A percentile compares a stretch with the other conserved stretches of the same genome.
phyloP scores from a whole-genome alignment of 768 basidiomycete species.

The Fistulinella prunicolor region DNA sequence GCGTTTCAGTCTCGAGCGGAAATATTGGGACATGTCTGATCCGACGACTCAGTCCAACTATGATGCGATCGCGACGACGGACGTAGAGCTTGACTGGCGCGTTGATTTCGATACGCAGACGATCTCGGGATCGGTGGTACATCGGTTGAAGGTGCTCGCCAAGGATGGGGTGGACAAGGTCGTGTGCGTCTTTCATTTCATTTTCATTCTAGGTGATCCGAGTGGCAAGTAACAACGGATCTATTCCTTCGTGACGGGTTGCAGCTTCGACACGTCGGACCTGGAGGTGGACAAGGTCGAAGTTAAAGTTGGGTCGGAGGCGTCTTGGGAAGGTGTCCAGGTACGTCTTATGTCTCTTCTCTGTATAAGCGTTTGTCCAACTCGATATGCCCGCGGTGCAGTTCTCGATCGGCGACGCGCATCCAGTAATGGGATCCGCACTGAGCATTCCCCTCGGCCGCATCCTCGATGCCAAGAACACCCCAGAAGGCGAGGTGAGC shows the following conservation, averaged over 20 bases:
- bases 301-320: slow-evolving; percentile 41
- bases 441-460: slow-evolving; percentile 55
- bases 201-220: no score
- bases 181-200: slow-evolving; percentile 43
- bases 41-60: slow-evolving; percentile 85
- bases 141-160: slow-evolving; percentile 53
- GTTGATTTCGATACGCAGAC: slow-evolving; percentile 66
- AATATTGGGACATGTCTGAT: slow-evolving; percentile 43
- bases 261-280: slow-evolving; percentile 72
- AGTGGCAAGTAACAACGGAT: no score
- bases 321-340: slow-evolving; percentile 39
- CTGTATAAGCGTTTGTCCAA: no score
- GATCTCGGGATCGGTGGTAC: slow-evolving; percentile 63
- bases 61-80: slow-evolving; percentile 56
- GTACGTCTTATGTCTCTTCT: slow-evolving; percentile 39
- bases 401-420: slow-evolving; percentile 54
- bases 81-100: slow-evolving; percentile 73
- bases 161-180: slow-evolving; percentile 52
- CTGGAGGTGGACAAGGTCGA: slow-evolving; percentile 55
- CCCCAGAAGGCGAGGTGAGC: slow-evolving; percentile 32
- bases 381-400: slow-evolving; percentile 19
- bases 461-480: slow-evolving; percentile 27
- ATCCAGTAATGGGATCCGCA: slow-evolving; percentile 74
- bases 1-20: no score
- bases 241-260: no score